These are phyloP conservation scores for Urochloa ruziziensis DNA, from an alignment of 176 grass and related monocot species.

Conservation along the genomic window DNA sequence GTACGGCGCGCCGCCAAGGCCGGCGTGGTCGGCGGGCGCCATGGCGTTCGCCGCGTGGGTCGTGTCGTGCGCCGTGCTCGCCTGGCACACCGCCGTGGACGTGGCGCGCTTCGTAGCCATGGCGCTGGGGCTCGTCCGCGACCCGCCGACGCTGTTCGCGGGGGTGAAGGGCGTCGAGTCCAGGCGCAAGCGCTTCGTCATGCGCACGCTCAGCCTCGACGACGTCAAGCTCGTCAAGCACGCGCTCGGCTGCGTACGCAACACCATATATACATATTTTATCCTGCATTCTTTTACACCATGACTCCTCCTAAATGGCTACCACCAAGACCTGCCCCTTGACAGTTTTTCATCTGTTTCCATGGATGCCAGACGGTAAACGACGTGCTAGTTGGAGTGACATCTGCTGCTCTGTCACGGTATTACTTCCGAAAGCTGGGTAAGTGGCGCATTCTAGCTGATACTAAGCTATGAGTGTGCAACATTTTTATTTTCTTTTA, in stretches of 20 bases:
- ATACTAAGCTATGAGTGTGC: too few relatives aligned
- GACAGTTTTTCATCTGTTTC: background rate
- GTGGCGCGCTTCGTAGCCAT: constrained; percentile 24
- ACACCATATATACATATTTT: too few relatives aligned
- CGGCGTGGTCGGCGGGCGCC: background rate
- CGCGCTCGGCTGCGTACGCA: constrained; percentile 48
- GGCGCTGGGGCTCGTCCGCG: constrained; percentile 21
- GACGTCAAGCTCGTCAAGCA: constrained; percentile 57
- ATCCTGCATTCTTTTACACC: too few relatives aligned
- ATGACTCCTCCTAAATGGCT: too few relatives aligned
- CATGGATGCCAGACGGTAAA: constrained; percentile 46
- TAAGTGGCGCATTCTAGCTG: too few relatives aligned
- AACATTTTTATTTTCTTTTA: too few relatives aligned
- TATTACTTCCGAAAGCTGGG: constrained; percentile 46
- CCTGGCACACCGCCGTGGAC: constrained; percentile 56
- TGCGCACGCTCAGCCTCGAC: constrained; percentile 37
- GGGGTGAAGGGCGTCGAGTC: constrained; percentile 28
- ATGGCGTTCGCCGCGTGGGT: constrained; percentile 5
- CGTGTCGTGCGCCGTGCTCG: constrained; percentile 22
- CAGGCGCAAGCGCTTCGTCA: constrained; percentile 41
- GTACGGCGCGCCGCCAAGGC: background rate
- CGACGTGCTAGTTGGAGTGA: constrained; percentile 52
- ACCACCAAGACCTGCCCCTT: too few relatives aligned
- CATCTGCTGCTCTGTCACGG: constrained; percentile 56
- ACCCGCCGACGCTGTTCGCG: constrained; percentile 46